Conservation (phyloP, 768 basidiomycete genomes). For the Rhodosporidiobolus sp. region DNA sequence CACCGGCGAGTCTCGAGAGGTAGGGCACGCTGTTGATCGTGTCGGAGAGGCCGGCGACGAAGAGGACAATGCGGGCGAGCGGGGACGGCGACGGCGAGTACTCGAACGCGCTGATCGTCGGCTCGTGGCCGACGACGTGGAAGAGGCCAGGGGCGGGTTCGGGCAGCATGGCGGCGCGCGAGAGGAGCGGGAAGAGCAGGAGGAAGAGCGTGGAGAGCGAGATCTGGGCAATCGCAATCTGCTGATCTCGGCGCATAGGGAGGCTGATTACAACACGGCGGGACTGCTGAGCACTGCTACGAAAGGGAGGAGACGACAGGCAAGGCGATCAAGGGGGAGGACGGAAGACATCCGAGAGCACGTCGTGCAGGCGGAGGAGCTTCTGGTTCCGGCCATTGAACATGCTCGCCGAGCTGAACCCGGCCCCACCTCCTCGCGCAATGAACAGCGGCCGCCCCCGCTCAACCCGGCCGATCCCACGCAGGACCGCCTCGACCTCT, state of each 20-base stretch:
- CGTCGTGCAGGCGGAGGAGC: constrained; percentile 58
- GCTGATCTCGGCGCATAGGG: too few species aligned
- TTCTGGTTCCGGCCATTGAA: constrained; percentile 74
- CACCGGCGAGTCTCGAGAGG: background rate
- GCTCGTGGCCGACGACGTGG: too few species aligned
- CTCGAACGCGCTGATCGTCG: constrained; percentile 6
- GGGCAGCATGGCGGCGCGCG: too few species aligned
- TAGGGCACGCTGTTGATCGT: background rate
- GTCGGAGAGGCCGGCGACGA: constrained; percentile 3
- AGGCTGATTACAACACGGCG: background rate
- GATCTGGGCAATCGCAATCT: too few species aligned
- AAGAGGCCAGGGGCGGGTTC: too few species aligned
- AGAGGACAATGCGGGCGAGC: background rate
- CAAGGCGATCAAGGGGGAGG: background rate
- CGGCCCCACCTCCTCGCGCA: constrained; percentile 69
- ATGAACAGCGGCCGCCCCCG: constrained; percentile 48
- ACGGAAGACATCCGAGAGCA: constrained; percentile 48
- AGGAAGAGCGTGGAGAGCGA: too few species aligned
- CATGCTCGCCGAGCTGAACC: constrained; percentile 64
- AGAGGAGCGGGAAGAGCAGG: background rate
- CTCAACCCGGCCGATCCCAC: constrained; percentile 47
- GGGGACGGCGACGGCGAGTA: background rate
- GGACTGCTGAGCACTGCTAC: too few species aligned
- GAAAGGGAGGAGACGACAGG: background rate
- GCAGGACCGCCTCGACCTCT: constrained; percentile 71